Conservation (phyloP, 108 stramenopile genomes). For the Skeletonema tropicum region DNA sequence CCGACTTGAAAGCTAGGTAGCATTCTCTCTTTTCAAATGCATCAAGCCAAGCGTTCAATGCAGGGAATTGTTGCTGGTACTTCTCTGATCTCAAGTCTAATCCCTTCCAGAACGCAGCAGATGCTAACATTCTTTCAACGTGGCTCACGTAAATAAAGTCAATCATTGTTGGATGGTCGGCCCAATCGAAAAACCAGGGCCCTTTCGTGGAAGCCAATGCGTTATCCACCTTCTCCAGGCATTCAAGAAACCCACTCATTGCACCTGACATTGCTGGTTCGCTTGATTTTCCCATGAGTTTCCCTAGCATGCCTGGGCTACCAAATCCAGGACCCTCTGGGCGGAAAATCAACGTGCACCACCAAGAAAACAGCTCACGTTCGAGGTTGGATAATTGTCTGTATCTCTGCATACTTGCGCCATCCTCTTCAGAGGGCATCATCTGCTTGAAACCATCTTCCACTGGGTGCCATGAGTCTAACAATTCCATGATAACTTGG, state of each 20-base stretch:
- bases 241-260: constrained; percentile 82
- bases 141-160: constrained; percentile 91
- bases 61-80: constrained; percentile 56
- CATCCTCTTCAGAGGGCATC: constrained; percentile 68
- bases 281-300: constrained; percentile 48
- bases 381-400: constrained; percentile 76
- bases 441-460: constrained; percentile 76
- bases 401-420: constrained; percentile 48
- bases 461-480: constrained; percentile 80
- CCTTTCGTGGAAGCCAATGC: constrained; percentile 71
- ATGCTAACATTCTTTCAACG: constrained; percentile 92
- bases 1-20: constrained; percentile 88
- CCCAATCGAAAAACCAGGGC: constrained; percentile 91
- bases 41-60: constrained; percentile 87
- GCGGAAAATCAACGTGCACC: constrained; percentile 90
- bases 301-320: constrained; percentile 44
- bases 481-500: constrained; percentile 89
- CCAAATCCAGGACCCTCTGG: constrained; percentile 60
- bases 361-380: constrained; percentile 90
- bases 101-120: constrained; percentile 91
- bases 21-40: constrained; percentile 87
- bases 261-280: constrained; percentile 66
- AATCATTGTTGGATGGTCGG: constrained; percentile 89
- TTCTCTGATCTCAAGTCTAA: constrained; percentile 67
- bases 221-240: constrained; percentile 75